Base-by-base conservation (phyloP, 2,329 filamentous ascomycete species). In the Hirsutella rhossiliensis region DNA sequence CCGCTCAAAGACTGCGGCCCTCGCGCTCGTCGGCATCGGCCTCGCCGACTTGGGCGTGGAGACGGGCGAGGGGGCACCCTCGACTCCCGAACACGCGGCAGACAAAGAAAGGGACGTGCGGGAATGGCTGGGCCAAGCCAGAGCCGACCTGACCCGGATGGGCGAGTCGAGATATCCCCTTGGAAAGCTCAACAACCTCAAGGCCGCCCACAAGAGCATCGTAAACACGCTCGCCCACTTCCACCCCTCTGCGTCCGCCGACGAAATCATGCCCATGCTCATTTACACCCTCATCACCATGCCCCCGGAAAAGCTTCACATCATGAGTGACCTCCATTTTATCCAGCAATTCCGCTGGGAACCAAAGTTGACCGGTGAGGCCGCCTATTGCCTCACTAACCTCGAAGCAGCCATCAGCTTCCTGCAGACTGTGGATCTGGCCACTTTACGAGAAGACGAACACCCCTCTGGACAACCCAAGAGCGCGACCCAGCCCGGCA, bases 281-380 rank as follows among this genome's bases (percentile, higher is more conserved):
- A 98, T 98, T 48, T 98, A 94, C 66, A 87, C 88, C 0, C 75
- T 98, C 47, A 94, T 98, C 58, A 96, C 88, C 3, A 82, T 89
- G 38, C 83, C 87, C 0, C 84, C 89, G 0, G 85, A 92, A 61
- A 78, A 82, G 30, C 81, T 97, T 40, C 86, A 89, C 60, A 83
- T 89, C 44, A 87, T 95, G 56, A 97, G 90, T 68, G 94, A 98
- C 60, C 71, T 94, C n/a, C 80, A 84, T 53, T 98, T 97, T 60
- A 88, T 97, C 52, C 89, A 97, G 59, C 73, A 84, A 48, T 98
- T 98, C 60, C 80, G 92, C 45, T 86, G 87, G 60, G 78, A 86
- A 43, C 81, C 72, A 50, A 95, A 90, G 56, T 76, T 97, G 32
- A 87, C 94, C 45, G 92, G 92, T 15, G 92, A 98, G 63, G 84